A percentile compares a stretch with the other conserved stretches of the same genome.
Conservation (phyloP, 1,139 yeast genomes). For the Saccharomyces hybrid region DNA sequence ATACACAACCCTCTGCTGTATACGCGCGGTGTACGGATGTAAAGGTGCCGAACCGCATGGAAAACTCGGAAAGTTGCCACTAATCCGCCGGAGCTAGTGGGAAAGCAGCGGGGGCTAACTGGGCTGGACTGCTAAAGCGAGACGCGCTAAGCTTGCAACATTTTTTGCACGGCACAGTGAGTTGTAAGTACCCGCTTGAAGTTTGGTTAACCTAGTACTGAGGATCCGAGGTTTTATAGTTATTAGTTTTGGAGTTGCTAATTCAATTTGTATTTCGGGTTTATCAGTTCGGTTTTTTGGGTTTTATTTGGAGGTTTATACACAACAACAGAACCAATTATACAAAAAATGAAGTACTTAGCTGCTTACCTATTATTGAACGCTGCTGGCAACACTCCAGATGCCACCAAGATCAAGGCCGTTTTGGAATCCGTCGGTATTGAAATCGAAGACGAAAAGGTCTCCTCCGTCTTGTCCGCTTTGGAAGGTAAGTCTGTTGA, state of each 20-base stretch:
- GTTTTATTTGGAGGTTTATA: background rate
- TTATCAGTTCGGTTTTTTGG: background rate
- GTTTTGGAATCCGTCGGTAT: conserved; percentile 72
- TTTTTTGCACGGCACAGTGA: too few species aligned
- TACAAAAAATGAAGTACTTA: conserved; percentile 60
- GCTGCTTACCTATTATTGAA: conserved; percentile 85
- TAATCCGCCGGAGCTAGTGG: background rate
- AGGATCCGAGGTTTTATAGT: background rate
- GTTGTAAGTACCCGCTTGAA: too few species aligned
- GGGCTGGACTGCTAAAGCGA: too few species aligned
- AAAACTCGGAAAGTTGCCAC: too few species aligned
- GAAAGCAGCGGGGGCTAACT: background rate
- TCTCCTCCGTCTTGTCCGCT: conserved; percentile 57
- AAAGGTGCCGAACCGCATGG: background rate
- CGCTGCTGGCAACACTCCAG: conserved; percentile 79
- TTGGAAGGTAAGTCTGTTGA: conserved; percentile 71
- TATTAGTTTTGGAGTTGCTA: background rate
- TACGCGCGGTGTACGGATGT: background rate
- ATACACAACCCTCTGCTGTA: background rate
- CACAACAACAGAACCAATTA: background rate
- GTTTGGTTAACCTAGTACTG: too few species aligned
- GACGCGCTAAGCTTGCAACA: too few species aligned
- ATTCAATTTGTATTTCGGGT: too few species aligned
- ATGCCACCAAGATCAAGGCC: conserved; percentile 63
- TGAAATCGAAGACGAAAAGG: conserved; percentile 70